These are phyloP conservation scores for Lachnellula arida DNA, from an alignment of 2,329 filamentous ascomycete species.

Conservation along the genomic window DNA sequence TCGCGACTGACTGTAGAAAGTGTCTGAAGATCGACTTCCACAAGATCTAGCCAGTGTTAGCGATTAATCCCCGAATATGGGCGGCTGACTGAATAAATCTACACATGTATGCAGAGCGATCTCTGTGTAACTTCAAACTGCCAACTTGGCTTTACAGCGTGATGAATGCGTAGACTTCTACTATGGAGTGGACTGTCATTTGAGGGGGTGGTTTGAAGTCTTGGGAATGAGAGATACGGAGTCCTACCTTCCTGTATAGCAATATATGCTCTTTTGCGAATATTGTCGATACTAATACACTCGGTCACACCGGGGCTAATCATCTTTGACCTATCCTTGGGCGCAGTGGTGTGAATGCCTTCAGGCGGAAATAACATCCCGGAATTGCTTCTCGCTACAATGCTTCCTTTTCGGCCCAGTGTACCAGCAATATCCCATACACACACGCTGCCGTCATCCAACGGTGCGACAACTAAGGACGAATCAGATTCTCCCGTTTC, in stretches of 20 bases:
- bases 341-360: conserved; percentile 39
- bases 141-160: background rate
- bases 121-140: background rate
- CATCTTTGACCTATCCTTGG: conserved; percentile 52
- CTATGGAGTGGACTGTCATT: background rate
- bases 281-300: conserved; percentile 74
- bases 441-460: conserved; percentile 84
- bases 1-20: conserved; percentile 65
- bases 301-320: conserved; percentile 73
- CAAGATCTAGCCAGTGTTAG: conserved; percentile 47
- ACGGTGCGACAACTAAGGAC: conserved; percentile 63
- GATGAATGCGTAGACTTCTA: background rate
- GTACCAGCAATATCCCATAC: conserved; percentile 72
- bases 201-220: background rate
- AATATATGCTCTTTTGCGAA: conserved; percentile 66
- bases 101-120: background rate
- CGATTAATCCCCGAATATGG: conserved; percentile 1
- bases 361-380: conserved; percentile 60
- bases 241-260: conserved; percentile 63
- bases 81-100: background rate
- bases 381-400: conserved; percentile 60
- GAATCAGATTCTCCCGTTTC: conserved; percentile 49
- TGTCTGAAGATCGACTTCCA: conserved; percentile 76
- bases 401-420: conserved; percentile 50
- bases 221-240: conserved; percentile 25